Percentiles rank a stretch among this genome's conserved stretches.
Conservation (phyloP, 2,329 filamentous ascomycete genomes). For the Rhynchosporium secalis region DNA sequence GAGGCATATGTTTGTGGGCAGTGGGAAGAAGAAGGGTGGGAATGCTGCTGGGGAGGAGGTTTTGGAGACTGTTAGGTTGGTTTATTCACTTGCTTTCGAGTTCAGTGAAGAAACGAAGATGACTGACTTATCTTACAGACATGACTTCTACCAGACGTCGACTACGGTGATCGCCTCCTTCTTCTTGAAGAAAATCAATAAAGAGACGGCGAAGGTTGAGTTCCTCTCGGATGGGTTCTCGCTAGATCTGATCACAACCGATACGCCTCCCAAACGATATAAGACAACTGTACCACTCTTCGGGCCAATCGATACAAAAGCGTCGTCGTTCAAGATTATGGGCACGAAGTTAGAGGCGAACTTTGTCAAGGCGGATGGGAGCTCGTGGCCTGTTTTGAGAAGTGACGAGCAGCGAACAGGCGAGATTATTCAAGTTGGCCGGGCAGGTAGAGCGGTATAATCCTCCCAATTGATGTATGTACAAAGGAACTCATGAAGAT, state of each 20-base stretch:
- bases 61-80: conserved; percentile 73
- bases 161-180: conserved; percentile 84
- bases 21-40: conserved; percentile 63
- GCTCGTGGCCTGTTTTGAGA: conserved; percentile 67
- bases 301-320: conserved; percentile 67
- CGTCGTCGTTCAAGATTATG: conserved; percentile 65
- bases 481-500: neutral
- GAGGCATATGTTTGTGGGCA: conserved; percentile 82
- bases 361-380: conserved; percentile 62
- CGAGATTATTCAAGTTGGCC: conserved; percentile 87
- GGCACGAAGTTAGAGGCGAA: conserved; percentile 71
- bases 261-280: conserved; percentile 75
- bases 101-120: neutral
- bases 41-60: conserved; percentile 65
- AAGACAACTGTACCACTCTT: conserved; percentile 72
- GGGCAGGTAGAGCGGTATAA: conserved; percentile 53
- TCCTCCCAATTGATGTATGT: conserved; percentile 5
- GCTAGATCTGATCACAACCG: conserved; percentile 83
- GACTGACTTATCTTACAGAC: conserved; percentile 46
- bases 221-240: conserved; percentile 65
- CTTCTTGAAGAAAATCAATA: conserved; percentile 96
- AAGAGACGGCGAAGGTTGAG: conserved; percentile 69
- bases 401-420: conserved; percentile 65
- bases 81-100: conserved; percentile 35
- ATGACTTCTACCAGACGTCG: conserved; percentile 94